Evolutionary conservation across 768 basidiomycete species (phyloP), one percentile per base, ranked within the genome.

Genomic region (Termitomyces sp.): DNA sequence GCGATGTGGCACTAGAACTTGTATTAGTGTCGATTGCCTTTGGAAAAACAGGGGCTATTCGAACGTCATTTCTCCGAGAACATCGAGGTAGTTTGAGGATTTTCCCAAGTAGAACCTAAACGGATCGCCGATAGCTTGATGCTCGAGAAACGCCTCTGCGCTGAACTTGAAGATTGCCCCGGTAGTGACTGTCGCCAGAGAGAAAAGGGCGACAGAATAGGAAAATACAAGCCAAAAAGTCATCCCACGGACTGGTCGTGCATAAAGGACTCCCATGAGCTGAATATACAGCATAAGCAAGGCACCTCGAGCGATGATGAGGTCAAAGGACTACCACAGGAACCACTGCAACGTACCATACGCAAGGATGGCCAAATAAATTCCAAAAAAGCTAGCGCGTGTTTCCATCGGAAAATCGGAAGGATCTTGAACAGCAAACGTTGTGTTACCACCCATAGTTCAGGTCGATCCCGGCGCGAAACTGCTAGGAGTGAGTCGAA

Each of bases 281-380:
- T 75, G 75, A 19, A 75, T 62, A 45, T 69, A 72, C 25, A 76
- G 62, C 75, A 75, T 76, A 11, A 73, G 47, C 47, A 75, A 49
- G 17, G 73, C 74, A 39, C 75, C 75, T 76, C n/a, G 45, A 25
- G 37, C 49, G 6, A 19, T 40, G 11, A 28, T 51, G n/a, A 51
- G 43, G 37, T 11, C 25, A 28, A 51, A 39, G 37, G 25, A 28
- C 37, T 28, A 19, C 17, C 37, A 40, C 6, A 6, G 25, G 37
- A 39, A 28, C 34, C 17, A 2, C n/a, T 16, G 30, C 9, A 14
- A 60, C 67, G 25, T 49, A 73, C 73, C 74, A 63, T 72, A 76
- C 10, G 70, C 64, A 56, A 76, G 63, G 14, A 66, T 63, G 54
- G 67, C 61, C 41, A 76, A 52, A 34, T 72, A 58, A 17, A 67